Percentiles rank a stretch among this genome's conserved stretches.
These are phyloP conservation scores for Phaeomoniella chlamydospora DNA, from an alignment of 2,329 filamentous ascomycete genomes.

Conservation along the genomic window DNA sequence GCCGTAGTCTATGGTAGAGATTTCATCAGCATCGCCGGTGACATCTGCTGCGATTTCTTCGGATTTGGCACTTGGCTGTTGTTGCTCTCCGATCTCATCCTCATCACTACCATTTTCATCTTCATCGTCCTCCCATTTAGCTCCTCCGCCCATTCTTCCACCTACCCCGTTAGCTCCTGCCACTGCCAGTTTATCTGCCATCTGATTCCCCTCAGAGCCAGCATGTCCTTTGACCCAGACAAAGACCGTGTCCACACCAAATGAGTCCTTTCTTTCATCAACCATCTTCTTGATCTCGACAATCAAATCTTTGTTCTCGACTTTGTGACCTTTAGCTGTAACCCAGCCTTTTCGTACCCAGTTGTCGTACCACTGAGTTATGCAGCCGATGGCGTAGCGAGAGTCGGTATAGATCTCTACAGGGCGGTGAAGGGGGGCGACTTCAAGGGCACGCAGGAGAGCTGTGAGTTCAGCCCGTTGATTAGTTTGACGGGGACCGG, in stretches of 20 bases:
- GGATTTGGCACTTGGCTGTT: background rate
- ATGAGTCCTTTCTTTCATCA: slow-evolving; percentile 47
- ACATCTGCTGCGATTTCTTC: background rate
- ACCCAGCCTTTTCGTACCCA: slow-evolving; percentile 71
- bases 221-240: slow-evolving; percentile 85
- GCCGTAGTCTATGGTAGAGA: background rate
- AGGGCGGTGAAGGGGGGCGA: slow-evolving; percentile 50
- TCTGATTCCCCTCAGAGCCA: slow-evolving; percentile 57
- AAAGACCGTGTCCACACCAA: slow-evolving; percentile 51
- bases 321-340: slow-evolving; percentile 52
- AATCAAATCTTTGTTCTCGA: slow-evolving; percentile 80
- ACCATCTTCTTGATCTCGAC: slow-evolving; percentile 57
- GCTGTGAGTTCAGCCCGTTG: slow-evolving; percentile 91
- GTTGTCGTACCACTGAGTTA: slow-evolving; percentile 64
- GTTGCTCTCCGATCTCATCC: slow-evolving; percentile 2
- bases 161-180: slow-evolving; percentile 44
- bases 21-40: background rate
- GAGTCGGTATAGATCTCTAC: slow-evolving; percentile 79
- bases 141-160: slow-evolving; percentile 15
- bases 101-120: background rate
- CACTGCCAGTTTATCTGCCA: slow-evolving; percentile 67
- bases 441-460: slow-evolving; percentile 68
- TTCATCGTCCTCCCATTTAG: background rate
- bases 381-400: slow-evolving; percentile 79
- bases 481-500: slow-evolving; percentile 70